These are phyloP conservation scores for Geotrichum phurueaensis DNA, from an alignment of 1,139 yeast genomes.

Conservation along the genomic window DNA sequence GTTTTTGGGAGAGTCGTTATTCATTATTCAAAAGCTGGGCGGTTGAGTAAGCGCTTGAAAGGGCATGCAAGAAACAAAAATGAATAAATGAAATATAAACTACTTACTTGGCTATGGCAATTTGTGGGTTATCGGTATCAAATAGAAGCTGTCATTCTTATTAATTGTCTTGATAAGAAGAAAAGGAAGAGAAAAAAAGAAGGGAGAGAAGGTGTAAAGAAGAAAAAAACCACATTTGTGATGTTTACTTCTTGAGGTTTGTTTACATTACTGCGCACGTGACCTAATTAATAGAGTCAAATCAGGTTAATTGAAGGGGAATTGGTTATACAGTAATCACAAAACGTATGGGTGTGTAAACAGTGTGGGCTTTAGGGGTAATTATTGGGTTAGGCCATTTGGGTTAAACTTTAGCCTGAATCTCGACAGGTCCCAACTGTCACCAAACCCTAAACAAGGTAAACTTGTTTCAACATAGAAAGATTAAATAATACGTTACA, in stretches of 20 bases:
- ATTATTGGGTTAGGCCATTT: not conserved
- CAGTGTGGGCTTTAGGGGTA: not conserved
- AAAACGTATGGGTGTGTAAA: too few species aligned
- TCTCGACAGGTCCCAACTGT: not conserved
- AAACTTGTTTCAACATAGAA: not conserved
- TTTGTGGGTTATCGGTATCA: not conserved
- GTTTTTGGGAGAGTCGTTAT: conserved; percentile 21
- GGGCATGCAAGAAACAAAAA: not conserved
- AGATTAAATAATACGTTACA: not conserved
- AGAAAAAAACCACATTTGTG: not conserved
- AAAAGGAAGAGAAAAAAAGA: not conserved
- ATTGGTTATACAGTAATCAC: too few species aligned
- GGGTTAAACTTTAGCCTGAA: not conserved
- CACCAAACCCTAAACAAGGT: not conserved
- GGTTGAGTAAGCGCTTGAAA: not conserved
- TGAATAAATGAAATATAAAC: too few species aligned
- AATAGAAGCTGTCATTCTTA: not conserved
- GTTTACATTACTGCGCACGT: not conserved
- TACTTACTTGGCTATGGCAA: not conserved
- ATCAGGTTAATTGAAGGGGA: not conserved
- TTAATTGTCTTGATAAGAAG: not conserved
- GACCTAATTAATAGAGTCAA: not conserved
- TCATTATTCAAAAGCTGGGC: not conserved
- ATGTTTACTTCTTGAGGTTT: not conserved
- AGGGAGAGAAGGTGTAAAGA: not conserved